Evolutionary conservation across 2,329 filamentous ascomycete genomes (phyloP).

Genomic region (Penicillium janthinellum): DNA sequence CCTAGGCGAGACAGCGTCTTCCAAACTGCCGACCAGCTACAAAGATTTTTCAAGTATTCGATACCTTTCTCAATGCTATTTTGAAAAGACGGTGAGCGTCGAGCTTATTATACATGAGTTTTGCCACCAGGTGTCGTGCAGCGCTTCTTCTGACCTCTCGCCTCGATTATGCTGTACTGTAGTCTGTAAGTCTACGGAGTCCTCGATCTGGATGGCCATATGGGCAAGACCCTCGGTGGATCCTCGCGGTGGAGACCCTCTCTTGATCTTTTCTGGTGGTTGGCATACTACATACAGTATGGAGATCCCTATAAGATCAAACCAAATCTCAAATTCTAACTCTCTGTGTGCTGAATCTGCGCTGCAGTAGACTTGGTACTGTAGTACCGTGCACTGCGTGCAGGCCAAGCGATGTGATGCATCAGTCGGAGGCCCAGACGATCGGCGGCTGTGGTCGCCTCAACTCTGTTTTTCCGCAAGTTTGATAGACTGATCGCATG

Average conservation of each 20-base stretch:
- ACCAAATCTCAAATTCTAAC: neutral
- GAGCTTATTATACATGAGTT: neutral
- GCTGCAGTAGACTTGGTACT: neutral
- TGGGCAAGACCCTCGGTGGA: conserved; percentile 4
- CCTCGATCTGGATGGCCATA: neutral
- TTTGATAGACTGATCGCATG: neutral
- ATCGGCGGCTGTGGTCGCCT: neutral
- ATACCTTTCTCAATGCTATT: neutral
- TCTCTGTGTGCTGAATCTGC: neutral
- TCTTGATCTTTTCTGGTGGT: neutral
- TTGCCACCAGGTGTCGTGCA: neutral
- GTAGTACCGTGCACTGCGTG: neutral
- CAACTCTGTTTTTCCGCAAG: neutral
- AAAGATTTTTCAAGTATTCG: neutral
- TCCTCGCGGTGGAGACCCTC: neutral
- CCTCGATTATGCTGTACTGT: neutral
- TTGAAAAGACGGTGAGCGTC: neutral
- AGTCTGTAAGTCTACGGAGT: neutral
- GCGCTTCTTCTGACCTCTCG: neutral
- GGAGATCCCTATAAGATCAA: too few relatives aligned
- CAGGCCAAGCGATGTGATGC: conserved; percentile 4
- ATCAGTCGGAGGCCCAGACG: neutral
- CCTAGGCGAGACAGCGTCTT: too few relatives aligned
- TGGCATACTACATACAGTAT: too few relatives aligned
- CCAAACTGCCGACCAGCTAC: neutral